These are phyloP conservation scores for Penicillium mononematosum DNA, from an alignment of 495 filamentous ascomycete genomes.

Conservation along the genomic window DNA sequence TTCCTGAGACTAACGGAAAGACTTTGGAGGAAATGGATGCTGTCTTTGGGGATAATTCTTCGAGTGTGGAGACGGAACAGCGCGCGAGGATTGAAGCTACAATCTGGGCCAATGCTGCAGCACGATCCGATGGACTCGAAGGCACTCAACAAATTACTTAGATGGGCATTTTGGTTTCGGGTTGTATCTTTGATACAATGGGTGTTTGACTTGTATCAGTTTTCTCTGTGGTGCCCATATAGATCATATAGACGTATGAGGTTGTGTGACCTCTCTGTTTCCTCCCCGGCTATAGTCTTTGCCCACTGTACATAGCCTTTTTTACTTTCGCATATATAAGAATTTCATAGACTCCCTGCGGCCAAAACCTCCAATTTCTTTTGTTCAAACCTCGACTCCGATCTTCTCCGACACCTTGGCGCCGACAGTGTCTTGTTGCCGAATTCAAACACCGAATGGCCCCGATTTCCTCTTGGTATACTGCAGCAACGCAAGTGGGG, in stretches of 20 bases:
- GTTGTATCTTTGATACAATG: neutral
- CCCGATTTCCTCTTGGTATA: constrained; percentile 22
- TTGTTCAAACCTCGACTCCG: constrained; percentile 6
- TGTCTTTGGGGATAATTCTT: constrained; percentile 30
- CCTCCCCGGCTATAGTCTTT: neutral
- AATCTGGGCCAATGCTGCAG: constrained; percentile 1
- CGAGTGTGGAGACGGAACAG: constrained; percentile 24
- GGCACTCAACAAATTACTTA: neutral
- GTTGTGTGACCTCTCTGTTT: neutral
- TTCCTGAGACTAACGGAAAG: constrained; percentile 49
- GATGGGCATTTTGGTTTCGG: neutral
- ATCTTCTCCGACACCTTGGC: constrained; percentile 15
- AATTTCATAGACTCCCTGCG: neutral
- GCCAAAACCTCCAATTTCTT: constrained; percentile 12
- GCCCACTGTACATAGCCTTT: neutral
- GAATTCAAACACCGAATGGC: constrained; percentile 10
- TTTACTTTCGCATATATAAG: too few species aligned
- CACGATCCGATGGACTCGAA: neutral
- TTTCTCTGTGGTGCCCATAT: neutral
- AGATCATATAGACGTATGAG: neutral
- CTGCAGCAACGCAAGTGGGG: constrained; percentile 21
- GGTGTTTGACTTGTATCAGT: neutral
- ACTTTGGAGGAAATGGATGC: constrained; percentile 50
- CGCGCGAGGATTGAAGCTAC: constrained; percentile 24
- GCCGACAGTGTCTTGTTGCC: constrained; percentile 1